A percentile compares a stretch with the other conserved stretches of the same genome.
Conservation (phyloP, 2,329 filamentous ascomycete species). For the Penicillium hesseltinei region DNA sequence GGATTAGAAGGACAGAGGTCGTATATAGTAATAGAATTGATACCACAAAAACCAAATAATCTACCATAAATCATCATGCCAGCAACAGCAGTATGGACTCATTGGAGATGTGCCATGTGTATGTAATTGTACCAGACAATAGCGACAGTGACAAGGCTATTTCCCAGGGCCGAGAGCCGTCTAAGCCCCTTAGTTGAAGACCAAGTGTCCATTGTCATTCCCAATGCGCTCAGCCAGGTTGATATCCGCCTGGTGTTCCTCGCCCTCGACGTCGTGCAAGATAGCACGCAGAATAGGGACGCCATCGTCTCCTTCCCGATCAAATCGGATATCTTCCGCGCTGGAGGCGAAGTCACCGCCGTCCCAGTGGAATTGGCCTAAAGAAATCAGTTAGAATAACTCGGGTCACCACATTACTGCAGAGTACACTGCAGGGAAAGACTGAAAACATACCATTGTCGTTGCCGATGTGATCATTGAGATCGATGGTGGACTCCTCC, state of each 20-base stretch:
- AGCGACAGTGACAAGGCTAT: background rate
- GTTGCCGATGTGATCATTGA: conserved; percentile 55
- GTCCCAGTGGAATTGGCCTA: conserved; percentile 49
- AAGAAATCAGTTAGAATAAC: background rate
- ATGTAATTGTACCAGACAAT: background rate
- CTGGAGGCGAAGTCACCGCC: conserved; percentile 47
- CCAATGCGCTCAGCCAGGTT: conserved; percentile 57
- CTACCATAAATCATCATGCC: background rate
- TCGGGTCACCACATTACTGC: background rate
- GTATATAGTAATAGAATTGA: background rate
- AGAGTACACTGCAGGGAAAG: too few species aligned
- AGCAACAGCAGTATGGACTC: too few species aligned
- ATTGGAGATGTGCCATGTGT: background rate
- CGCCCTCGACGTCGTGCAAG: conserved; percentile 47
- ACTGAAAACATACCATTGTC: conserved; percentile 42
- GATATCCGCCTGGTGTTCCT: conserved; percentile 46
- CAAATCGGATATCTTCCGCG: conserved; percentile 49
- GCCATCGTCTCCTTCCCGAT: conserved; percentile 50
- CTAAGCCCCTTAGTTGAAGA: conserved; percentile 20
- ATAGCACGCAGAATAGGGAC: conserved; percentile 55
- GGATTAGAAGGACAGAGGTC: background rate
- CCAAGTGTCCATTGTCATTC: conserved; percentile 53
- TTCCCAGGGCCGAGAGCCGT: background rate
- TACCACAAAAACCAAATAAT: background rate
- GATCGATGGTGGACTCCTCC: conserved; percentile 48